Conservation (phyloP, 805 yeast species). For the Candida vaughaniae region DNA sequence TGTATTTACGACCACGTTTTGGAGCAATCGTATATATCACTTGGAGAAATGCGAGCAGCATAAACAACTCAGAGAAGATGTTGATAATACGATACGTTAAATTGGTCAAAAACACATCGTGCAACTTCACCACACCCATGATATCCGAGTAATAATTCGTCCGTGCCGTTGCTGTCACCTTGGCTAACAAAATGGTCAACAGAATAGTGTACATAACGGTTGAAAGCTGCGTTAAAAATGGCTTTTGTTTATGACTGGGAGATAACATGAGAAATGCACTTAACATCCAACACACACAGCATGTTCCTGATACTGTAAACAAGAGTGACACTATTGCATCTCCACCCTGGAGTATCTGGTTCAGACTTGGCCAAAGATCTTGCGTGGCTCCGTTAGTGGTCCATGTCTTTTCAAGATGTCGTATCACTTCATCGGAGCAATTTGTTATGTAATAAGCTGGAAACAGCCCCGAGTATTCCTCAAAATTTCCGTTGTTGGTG, state of each 20-base stretch:
- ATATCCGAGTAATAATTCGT: conserved; percentile 52
- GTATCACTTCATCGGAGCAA: conserved; percentile 26
- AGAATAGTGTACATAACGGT: conserved; percentile 56
- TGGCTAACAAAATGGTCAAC: conserved; percentile 50
- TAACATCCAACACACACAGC: conserved; percentile 71
- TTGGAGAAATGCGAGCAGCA: conserved; percentile 57
- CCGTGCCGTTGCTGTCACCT: conserved; percentile 45
- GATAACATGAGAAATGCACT: conserved; percentile 54
- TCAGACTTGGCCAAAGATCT: conserved; percentile 12
- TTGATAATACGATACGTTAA: conserved; percentile 37
- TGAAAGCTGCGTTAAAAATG: conserved; percentile 55
- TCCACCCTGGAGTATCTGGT: conserved; percentile 26
- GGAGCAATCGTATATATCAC: conserved; percentile 35
- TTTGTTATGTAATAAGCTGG: conserved; percentile 51
- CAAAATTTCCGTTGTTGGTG: background rate
- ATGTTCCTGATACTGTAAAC: conserved; percentile 54
- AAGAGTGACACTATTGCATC: conserved; percentile 44
- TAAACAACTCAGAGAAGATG: conserved; percentile 42
- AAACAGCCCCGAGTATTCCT: conserved; percentile 6
- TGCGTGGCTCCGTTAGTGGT: background rate
- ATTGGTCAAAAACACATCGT: conserved; percentile 35
- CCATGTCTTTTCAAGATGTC: background rate
- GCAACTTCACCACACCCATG: conserved; percentile 49
- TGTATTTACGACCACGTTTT: conserved; percentile 3
- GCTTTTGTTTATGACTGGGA: conserved; percentile 51